Percentiles rank a stretch among this genome's conserved stretches.
phyloP scores from a whole-genome alignment of 2,329 filamentous ascomycete genomes.

The Zasmidium cellare region DNA sequence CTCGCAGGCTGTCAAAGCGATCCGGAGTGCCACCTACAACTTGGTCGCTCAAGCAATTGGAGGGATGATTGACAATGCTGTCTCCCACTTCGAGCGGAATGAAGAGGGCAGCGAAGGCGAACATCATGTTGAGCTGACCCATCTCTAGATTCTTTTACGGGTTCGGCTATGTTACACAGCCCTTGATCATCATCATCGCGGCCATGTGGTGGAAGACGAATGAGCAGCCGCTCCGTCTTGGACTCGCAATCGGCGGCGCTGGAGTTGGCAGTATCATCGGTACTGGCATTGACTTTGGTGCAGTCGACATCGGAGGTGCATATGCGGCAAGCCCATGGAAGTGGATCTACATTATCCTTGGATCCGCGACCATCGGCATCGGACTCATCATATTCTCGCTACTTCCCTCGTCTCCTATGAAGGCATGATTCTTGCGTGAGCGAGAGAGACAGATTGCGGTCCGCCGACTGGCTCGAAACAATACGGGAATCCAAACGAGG shows the following conservation, averaged over 20 bases:
- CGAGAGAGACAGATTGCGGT: too few relatives aligned
- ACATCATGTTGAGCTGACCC: too few relatives aligned
- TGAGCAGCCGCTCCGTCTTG: constrained; percentile 1
- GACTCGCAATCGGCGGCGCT: background rate
- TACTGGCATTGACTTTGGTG: background rate
- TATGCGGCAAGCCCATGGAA: constrained; percentile 5
- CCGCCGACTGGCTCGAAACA: too few relatives aligned
- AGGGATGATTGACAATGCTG: too few relatives aligned
- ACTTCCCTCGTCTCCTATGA: background rate
- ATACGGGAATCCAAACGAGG: too few relatives aligned
- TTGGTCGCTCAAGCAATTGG: too few relatives aligned
- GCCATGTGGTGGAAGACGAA: constrained; percentile 1
- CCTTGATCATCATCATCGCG: background rate
- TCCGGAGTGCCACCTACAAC: too few relatives aligned
- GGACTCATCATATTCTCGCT: constrained; percentile 5
- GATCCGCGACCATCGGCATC: constrained; percentile 2
- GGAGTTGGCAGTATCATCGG: background rate
- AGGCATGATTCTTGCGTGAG: too few relatives aligned
- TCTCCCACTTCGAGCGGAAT: too few relatives aligned
- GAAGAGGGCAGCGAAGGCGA: too few relatives aligned
- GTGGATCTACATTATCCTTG: constrained; percentile 13
- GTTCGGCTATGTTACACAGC: background rate
- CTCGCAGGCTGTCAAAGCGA: too few relatives aligned
- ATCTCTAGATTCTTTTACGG: background rate
- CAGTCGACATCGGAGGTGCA: background rate